Base-by-base conservation (phyloP, 2,329 filamentous ascomycete genomes). In the Fusarium sp. region DNA sequence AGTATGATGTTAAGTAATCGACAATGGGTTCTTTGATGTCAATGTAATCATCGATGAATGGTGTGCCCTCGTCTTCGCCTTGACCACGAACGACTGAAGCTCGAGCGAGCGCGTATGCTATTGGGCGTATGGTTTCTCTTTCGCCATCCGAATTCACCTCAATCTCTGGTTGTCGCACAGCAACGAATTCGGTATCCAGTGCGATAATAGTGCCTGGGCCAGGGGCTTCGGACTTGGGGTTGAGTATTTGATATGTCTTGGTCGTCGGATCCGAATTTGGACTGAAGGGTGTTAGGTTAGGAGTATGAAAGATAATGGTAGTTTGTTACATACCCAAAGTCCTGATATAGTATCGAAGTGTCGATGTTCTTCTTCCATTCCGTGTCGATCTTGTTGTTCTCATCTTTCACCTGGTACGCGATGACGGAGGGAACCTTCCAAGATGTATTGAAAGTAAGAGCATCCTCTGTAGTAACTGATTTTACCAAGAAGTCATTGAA, bases 41-140 rank as follows among this genome's bases (percentile, higher is more conserved):
- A 65, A 99, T 97, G 78, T 99, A 99, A 79, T 99, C 96, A 75
- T 99, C 96, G 67, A 99, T 96, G 75, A 98, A 98, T 0, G 96
- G 93, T 1, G 90, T 78, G 1, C 94, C 94, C 77, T 96, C 93
- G 39, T 91, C 82, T 67, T 90, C 85, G 20, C 94, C 95, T 51
- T 87, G 82, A 1, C 94, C 94, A 23, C 96, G 88, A 14, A 98
- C 86, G 2, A 97, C 93, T 1, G 94, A 98, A 3, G 96, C 93
- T 63, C 96, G 89, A n/a, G 95, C 96, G 14, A 99, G 87, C 1
- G 94, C 95, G 70, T 96, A 93, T 30, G 94, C 93, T 65, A 92
- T 94, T 0, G 96, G 96, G 2, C 95, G 88, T 40, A 98, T 96
- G 15, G 94, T 97, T 75, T 96, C 94, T 49, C 94, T 56, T 40